A percentile compares a stretch with the other conserved stretches of the same genome.
Conservation (phyloP, 257 asterid genomes). For the Nicotiana otophora region DNA sequence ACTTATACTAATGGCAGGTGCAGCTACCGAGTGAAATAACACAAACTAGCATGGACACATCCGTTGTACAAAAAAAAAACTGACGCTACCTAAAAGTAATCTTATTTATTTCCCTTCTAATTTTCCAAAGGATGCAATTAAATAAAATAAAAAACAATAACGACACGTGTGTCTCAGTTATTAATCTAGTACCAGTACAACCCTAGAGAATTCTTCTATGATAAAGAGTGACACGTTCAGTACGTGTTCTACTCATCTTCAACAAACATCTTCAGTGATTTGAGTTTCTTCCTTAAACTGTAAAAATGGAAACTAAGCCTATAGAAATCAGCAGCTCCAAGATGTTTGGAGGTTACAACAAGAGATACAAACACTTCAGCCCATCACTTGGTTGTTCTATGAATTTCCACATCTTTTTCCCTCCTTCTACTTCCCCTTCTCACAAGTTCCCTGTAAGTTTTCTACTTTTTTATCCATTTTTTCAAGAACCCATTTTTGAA, state of each 20-base stretch:
- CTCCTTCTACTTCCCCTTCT: slow-evolving; percentile 68
- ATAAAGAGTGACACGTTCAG: not conserved
- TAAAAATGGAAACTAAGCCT: slow-evolving; percentile 56
- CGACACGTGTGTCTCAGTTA: not conserved
- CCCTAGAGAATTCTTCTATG: not conserved
- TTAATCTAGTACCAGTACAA: not conserved
- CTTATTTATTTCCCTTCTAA: no score
- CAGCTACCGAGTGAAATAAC: no score
- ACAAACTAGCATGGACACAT: no score
- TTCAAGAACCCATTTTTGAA: no score
- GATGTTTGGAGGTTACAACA: slow-evolving; percentile 94
- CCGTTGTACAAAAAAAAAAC: no score
- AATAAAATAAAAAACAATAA: accelerated
- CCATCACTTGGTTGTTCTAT: slow-evolving; percentile 76
- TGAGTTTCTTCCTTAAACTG: not conserved
- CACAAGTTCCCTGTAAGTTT: slow-evolving; percentile 64
- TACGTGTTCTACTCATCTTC: not conserved
- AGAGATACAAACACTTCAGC: slow-evolving; percentile 85
- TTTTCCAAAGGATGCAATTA: not conserved
- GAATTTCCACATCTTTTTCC: slow-evolving; percentile 88
- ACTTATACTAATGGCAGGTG: no score
- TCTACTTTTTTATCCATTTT: not conserved
- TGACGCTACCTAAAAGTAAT: no score
- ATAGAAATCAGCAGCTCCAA: slow-evolving; percentile 76
- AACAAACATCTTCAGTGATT: not conserved